These are phyloP conservation scores for Penicillium sp. DNA, from an alignment of 2,329 filamentous ascomycete species.

Conservation along the genomic window DNA sequence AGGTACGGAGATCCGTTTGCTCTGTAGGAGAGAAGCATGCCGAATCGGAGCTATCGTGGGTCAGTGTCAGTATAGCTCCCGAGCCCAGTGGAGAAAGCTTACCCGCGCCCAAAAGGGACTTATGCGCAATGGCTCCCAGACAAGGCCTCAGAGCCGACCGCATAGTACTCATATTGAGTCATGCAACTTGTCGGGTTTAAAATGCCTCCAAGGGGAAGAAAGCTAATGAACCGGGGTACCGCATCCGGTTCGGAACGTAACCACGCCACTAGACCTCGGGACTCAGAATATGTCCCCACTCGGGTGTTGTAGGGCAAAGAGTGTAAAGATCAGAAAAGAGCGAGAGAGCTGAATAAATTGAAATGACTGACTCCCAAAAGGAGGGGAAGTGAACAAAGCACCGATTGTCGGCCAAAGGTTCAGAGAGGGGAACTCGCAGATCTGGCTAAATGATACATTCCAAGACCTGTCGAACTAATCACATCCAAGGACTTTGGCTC, in stretches of 20 bases:
- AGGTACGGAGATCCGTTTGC: conserved; percentile 3
- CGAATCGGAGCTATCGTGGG: conserved; percentile 18
- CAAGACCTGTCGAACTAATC: too few species aligned
- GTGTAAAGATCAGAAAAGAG: too few species aligned
- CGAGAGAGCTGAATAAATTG: too few species aligned
- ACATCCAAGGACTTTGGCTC: too few species aligned
- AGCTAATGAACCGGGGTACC: background rate
- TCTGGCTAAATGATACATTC: too few species aligned
- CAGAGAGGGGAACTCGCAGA: background rate
- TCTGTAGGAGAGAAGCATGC: conserved; percentile 11
- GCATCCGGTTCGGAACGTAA: conserved; percentile 5
- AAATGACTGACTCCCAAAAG: too few species aligned
- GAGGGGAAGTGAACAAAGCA: too few species aligned
- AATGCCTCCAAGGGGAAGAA: background rate
- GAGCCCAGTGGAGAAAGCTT: conserved; percentile 13
- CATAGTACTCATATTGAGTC: conserved; percentile 30
- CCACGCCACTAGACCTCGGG: background rate
- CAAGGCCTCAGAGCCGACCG: conserved; percentile 30
- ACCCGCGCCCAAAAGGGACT: conserved; percentile 25
- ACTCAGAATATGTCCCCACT: too few species aligned
- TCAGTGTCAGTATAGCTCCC: background rate
- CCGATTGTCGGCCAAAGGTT: background rate
- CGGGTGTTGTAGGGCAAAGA: too few species aligned
- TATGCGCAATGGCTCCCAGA: conserved; percentile 26
- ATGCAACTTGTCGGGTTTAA: background rate